Base-by-base conservation (phyloP, 1,139 yeast genomes). In the Suhomyces bribrorum region DNA sequence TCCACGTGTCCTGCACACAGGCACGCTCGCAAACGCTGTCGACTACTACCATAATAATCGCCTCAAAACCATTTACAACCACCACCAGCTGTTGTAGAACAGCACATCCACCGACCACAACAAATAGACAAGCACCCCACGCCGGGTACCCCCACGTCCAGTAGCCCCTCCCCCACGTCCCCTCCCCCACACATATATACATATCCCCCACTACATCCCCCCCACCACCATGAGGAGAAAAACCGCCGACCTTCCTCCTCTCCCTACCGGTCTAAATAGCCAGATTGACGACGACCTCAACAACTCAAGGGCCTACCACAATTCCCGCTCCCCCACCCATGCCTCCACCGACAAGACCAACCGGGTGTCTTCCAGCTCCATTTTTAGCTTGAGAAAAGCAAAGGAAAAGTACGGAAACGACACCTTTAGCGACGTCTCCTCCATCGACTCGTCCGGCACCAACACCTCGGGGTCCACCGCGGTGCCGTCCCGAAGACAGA, bases 301-400 rank as follows among this genome's bases (percentile, higher is more conserved):
- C 43, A 57, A 55, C 48, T 63, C 72, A 2, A 48, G 59, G 22
- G 66, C 71, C n/a, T 66, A 66, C 49, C 32, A 37, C 27, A 36
- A 24, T 17, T 41, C 43, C 40, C 15, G 38, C 27, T 31, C 38
- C 31, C 27, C 38, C 29, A 40, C 41, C 37, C 14, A 29, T 34
- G 20, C 35, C 20, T 7, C 20, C n/a, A 14, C 25, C 28, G 45
- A 40, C 17, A 37, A 37, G 25, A 31, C 16, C 22, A 53, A 57
- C 44, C 52, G 74, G 37, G 61, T 61, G 41, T 62, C 71, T 22
- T 57, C 71, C n/a, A 61, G 69, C 26, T 66, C 73, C 17, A 62
- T 71, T 14, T 71, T 71, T 48, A 62, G 70, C 46, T 50, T 68
- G 34, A 56, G 69, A 35, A 67, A 66, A 49, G 42, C 44, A 38